Base-by-base conservation (phyloP, 352 stramenopile species). In the Phytophthora kernoviae region DNA sequence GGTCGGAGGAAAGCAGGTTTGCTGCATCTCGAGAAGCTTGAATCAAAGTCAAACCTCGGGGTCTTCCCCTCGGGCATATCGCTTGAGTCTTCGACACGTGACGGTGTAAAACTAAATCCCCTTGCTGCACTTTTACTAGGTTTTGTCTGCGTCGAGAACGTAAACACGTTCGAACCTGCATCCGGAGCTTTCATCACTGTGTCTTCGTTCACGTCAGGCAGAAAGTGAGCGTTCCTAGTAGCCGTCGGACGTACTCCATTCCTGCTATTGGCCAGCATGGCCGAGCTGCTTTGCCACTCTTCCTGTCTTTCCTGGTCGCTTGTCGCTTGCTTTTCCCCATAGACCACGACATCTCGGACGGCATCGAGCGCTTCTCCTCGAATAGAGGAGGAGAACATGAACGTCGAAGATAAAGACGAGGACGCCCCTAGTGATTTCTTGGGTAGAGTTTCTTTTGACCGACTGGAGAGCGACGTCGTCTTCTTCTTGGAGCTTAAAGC, bases 241-340 rank as follows among this genome's bases (percentile, higher is more conserved):
- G 53, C 49, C 22, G 45, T 42, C 22, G 43, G 50, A 36, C 67
- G 54, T 5, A 47, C 59, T 12, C 44, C 24, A 18, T 33, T 20
- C 45, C 60, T 54, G 36, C 36, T 34, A 27, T 24, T 56, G 10
- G 62, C 42, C 32, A 54, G 21, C 33, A 61, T 36, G 0, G 60
- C 58, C 2, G 49, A 50, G 6, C 51, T 52, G n/a, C n/a, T 71
- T 75, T 80, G 11, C 42, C 34, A 36, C 27, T 70, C 48, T 74
- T 79, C 56, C 67, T 79, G 10, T 79, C 65, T 54, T 81, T 81
- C 42, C 57, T 70, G n/a, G 32, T 18, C 20, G 64, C 52, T 18
- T 51, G 52, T 1, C 77, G 64, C 33, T 81, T 81, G 41, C 48
- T 80, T 36, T 75, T 67, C 5, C 58, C 71, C 40, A 74, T 36